phyloP scores from a whole-genome alignment of 1,284 basidiomycete species.

The Cutaneotrichosporon daszewskae region DNA sequence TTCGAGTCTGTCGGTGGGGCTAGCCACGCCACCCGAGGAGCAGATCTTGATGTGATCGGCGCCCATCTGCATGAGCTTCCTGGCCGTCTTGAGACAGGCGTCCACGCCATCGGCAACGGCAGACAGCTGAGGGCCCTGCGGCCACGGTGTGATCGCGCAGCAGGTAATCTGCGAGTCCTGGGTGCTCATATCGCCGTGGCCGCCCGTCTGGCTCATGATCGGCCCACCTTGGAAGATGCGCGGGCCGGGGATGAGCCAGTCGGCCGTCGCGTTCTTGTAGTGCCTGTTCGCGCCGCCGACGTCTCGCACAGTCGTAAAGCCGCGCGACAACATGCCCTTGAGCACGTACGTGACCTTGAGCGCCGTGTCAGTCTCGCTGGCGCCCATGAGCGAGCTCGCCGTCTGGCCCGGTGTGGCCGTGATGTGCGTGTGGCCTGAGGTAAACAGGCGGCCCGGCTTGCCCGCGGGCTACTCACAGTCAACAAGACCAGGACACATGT shows the following conservation, averaged over 20 bases:
- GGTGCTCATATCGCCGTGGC: slow-evolving; percentile 45
- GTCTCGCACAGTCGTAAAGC: slow-evolving; percentile 55
- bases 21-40: slow-evolving; percentile 51
- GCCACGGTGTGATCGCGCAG: slow-evolving; percentile 34
- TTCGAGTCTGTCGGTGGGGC: slow-evolving; percentile 52
- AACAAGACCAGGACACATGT: slow-evolving; percentile 46
- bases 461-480: slow-evolving; percentile 21
- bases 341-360: slow-evolving; percentile 49
- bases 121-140: slow-evolving; percentile 1
- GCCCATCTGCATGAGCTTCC: slow-evolving; percentile 51
- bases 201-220: slow-evolving; percentile 52
- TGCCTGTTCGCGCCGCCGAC: slow-evolving; percentile 52
- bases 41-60: slow-evolving; percentile 51
- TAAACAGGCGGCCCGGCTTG: not conserved
- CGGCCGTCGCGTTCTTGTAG: slow-evolving; percentile 49
- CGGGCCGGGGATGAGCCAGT: slow-evolving; percentile 51
- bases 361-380: slow-evolving; percentile 42
- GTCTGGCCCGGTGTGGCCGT: slow-evolving; percentile 47
- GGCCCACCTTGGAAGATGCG: slow-evolving; percentile 52
- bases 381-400: slow-evolving; percentile 5
- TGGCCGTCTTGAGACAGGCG: slow-evolving; percentile 48
- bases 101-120: slow-evolving; percentile 35
- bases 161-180: slow-evolving; percentile 37
- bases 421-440: slow-evolving; percentile 52
- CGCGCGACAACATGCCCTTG: slow-evolving; percentile 49